A percentile compares a stretch with the other conserved stretches of the same genome.
phyloP scores from a whole-genome alignment of 306 rosid genomes.

The Hippophae gyantsensis region DNA sequence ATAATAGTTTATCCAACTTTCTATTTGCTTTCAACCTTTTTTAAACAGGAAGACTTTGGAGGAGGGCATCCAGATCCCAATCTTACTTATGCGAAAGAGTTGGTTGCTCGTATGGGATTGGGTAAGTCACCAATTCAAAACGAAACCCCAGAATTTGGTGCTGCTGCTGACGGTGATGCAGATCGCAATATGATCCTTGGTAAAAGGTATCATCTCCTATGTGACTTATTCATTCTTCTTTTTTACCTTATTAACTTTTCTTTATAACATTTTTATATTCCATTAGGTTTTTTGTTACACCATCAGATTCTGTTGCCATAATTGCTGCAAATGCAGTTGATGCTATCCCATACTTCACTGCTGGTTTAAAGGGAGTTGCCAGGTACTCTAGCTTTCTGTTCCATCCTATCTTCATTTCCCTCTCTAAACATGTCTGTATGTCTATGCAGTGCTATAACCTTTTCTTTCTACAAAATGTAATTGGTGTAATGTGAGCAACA shows the following conservation, averaged over 20 bases:
- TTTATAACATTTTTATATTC: constrained; percentile 15
- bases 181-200: constrained; percentile 99
- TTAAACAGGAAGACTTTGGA: constrained; percentile 89
- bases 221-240: constrained; percentile 4
- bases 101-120: constrained; percentile 89
- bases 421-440: background rate
- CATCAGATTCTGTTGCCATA: constrained; percentile 97
- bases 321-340: constrained; percentile 99
- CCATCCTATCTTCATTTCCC: background rate
- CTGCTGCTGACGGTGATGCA: constrained; percentile 99
- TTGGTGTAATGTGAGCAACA: too few relatives aligned
- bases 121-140: constrained; percentile 58
- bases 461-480: background rate
- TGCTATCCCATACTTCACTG: constrained; percentile 84
- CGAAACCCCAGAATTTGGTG: constrained; percentile 97
- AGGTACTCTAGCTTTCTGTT: constrained; percentile 36
- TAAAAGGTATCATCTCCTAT: constrained; percentile 53
- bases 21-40: constrained; percentile 8
- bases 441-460: background rate
- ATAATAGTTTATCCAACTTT: background rate
- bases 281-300: constrained; percentile 90
- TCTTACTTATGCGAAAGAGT: constrained; percentile 94
- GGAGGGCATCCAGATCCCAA: constrained; percentile 99
- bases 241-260: background rate
- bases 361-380: constrained; percentile 98